Evolutionary conservation across 108 stramenopile species (phyloP), one percentile per base, ranked within the genome.

Genomic region (Cylindrotheca closterium): DNA sequence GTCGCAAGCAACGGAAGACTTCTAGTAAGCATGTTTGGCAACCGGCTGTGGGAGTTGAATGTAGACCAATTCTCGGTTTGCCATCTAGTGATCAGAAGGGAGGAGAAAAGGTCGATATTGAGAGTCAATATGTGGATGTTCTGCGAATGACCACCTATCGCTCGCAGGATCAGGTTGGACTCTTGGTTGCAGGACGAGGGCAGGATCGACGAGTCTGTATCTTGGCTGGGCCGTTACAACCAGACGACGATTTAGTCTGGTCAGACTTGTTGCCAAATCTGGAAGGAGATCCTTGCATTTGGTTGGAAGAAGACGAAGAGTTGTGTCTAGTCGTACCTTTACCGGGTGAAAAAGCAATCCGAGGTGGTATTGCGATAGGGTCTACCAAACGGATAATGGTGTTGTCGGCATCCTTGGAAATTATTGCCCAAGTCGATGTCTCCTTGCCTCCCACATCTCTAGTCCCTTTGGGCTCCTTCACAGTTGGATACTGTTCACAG

Each of bases 401-500:
- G 56, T 33, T 91, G 50, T 80, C 84, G 1, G 45, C 65, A 22
- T 50, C 71, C 10, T 60, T 92, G 21, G 57, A 72, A 29, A 55
- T 91, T 25, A 26, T 87, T 12, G 73, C 88, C 2, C 76, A 81
- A 58, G 47, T 65, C 8, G 61, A 73, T 8, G 67, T 61, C 24
- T 37, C 31, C 31, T 19, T 78, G 7, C 63, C 85, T 30, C 74
- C 77, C 42, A 45, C 68, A 17, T 70, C 75, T 2, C 55, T 94
- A 32, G 75, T 77, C 30, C 84, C 88, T 1, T 19, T 94, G 45
- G 93, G 93, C 19, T 88, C 90, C 7, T 86, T 77, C 47, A 84
- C 89, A 30, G 85, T 90, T 29, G 85, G 83, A n/a, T 94, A 84
- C 58, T 58, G 60, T 50, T 68, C 71, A 4, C 60, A 80, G 21